Evolutionary conservation across 2,329 filamentous ascomycete genomes (phyloP), one percentile per base, ranked within the genome.

Genomic region (Fusarium sublunatum): DNA sequence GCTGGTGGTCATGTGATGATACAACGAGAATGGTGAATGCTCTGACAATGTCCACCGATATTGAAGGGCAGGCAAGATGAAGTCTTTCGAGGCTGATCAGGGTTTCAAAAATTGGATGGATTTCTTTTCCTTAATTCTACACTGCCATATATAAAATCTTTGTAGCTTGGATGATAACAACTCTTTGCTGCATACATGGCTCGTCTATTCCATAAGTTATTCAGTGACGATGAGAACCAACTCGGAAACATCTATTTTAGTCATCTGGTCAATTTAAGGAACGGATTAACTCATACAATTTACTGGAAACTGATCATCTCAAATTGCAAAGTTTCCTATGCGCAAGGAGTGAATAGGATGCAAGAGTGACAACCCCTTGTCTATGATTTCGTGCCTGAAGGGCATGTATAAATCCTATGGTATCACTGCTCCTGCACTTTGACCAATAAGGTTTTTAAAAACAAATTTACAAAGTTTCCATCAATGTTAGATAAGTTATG

Each of bases 1-100:
- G 61, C 48, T 50, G 54, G 53, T 49, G 62, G 48, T 46, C 39
- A 51, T 63, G 58, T 55, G 59, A 65, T 66, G 61, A 65, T 61
- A 57, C 59, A 55, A 66, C 58, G 42, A 61, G 57, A 66, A 65
- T 65, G 58, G 58, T 35, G 34, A 39, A 53, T 34, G 25, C 48
- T 40, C 63, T 56, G 48, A 42, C 61, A 65, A 48, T 39, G 57
- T 58, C 62, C 63, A 54, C 43, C 52, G 45, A 46, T 55, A 53
- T 58, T 50, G 53, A 63, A 35, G 62, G 62, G 62, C 62, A 55
- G 62, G 41, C 50, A 61, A 61, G 10, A 13, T n/a, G 31, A 49
- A 42, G 29, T 36, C 38, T 36, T 34, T 40, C n/a, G 12, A 24
- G 49, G 39, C 46, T 36, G 41, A 50, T 51, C 43, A 42, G 64